These are phyloP conservation scores for Fusarium sp. DNA, from an alignment of 2,329 filamentous ascomycete genomes.

Conservation along the genomic window DNA sequence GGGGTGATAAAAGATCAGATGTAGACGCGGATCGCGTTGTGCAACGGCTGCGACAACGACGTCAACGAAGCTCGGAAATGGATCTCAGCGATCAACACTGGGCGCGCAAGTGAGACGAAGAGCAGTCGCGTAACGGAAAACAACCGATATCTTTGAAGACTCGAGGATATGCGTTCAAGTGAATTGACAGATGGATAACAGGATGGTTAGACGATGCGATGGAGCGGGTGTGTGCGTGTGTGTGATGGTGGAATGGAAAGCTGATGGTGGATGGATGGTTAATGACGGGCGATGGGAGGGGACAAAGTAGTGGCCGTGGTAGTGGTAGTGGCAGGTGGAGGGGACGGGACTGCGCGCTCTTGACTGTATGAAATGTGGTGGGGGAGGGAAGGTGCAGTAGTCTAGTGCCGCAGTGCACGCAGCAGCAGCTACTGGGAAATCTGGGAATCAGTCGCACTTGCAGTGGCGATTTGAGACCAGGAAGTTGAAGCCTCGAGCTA, in stretches of 20 bases:
- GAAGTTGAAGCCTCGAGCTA: constrained; percentile 4
- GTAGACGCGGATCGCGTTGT: constrained; percentile 48
- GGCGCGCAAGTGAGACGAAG: constrained; percentile 31
- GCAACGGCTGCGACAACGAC: constrained; percentile 43
- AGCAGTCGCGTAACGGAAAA: constrained; percentile 40
- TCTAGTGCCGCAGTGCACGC: constrained; percentile 30
- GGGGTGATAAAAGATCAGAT: constrained; percentile 27
- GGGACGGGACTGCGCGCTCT: constrained; percentile 44
- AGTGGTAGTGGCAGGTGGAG: constrained; percentile 35
- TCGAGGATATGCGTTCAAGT: constrained; percentile 31
- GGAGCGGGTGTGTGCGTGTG: constrained; percentile 45
- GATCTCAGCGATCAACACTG: constrained; percentile 8
- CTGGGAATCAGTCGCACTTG: constrained; percentile 37
- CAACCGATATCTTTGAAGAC: constrained; percentile 12
- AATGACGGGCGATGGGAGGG: constrained; percentile 36
- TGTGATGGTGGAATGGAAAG: constrained; percentile 40
- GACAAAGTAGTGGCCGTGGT: constrained; percentile 17
- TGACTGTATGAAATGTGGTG: constrained; percentile 36
- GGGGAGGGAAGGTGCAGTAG: constrained; percentile 46
- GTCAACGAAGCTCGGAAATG: constrained; percentile 30
- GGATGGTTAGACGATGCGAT: constrained; percentile 46
- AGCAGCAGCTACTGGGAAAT: constrained; percentile 23
- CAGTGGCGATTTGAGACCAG: constrained; percentile 40
- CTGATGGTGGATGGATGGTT: constrained; percentile 46
- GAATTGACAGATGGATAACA: constrained; percentile 13